phyloP scores from a whole-genome alignment of 2,329 filamentous ascomycete species.

The Calycina marina region DNA sequence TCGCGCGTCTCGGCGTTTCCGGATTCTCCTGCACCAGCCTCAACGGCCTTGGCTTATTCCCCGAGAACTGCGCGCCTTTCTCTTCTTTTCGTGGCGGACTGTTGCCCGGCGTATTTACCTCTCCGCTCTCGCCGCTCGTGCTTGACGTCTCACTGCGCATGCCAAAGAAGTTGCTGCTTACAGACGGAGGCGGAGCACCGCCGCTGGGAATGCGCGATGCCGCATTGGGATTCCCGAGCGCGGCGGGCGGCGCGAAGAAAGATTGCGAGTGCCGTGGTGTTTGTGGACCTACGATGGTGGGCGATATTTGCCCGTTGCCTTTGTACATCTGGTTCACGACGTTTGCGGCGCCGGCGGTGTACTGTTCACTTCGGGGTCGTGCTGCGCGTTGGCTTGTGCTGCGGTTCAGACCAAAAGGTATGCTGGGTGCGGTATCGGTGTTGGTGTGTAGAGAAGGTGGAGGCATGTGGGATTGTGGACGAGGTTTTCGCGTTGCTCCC shows the following conservation, averaged over 20 bases:
- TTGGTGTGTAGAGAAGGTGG: constrained; percentile 37
- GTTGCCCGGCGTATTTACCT: constrained; percentile 36
- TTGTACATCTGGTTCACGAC: constrained; percentile 87
- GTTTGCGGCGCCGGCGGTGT: constrained; percentile 42
- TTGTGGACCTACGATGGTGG: constrained; percentile 34
- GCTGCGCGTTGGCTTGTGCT: constrained; percentile 34
- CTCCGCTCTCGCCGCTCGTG: constrained; percentile 45
- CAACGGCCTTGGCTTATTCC: constrained; percentile 70
- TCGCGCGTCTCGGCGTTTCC: constrained; percentile 23
- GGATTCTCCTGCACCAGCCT: constrained; percentile 71
- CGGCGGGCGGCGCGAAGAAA: constrained; percentile 41
- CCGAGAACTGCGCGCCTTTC: constrained; percentile 44
- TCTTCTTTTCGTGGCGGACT: constrained; percentile 38
- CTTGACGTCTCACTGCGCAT: constrained; percentile 35
- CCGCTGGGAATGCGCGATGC: constrained; percentile 35
- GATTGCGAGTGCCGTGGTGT: constrained; percentile 46
- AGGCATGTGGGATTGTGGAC: constrained; percentile 44
- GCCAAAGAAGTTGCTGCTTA: constrained; percentile 53
- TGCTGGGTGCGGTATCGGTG: constrained; percentile 60
- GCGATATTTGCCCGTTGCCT: constrained; percentile 42
- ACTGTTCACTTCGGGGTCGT: constrained; percentile 50
- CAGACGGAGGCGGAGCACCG: constrained; percentile 33
- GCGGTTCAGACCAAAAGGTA: constrained; percentile 49
- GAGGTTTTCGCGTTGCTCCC: constrained; percentile 28
- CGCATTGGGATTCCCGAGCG: constrained; percentile 37